Evolutionary conservation across 148 eudicot species (phyloP).

Genomic region (Pharnaceum exiguum): DNA sequence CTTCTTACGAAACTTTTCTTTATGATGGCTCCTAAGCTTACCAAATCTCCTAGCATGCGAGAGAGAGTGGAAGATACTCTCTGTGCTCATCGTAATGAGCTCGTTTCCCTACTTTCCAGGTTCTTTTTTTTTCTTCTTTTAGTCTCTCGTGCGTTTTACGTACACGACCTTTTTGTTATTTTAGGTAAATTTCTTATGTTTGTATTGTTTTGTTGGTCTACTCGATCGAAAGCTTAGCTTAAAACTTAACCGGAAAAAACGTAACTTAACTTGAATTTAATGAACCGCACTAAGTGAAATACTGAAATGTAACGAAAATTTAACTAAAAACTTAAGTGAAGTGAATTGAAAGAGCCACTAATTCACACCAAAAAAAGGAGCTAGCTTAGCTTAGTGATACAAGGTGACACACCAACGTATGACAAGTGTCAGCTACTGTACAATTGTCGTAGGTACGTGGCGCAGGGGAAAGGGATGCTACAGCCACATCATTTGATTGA

Average conservation of each 20-base stretch:
- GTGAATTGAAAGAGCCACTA: no score
- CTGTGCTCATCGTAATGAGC: conserved; percentile 75
- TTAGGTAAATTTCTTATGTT: no score
- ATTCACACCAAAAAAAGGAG: no score
- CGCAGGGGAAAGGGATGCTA: conserved; percentile 81
- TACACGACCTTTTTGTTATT: not conserved
- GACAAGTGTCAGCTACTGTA: not conserved
- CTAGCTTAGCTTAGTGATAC: no score
- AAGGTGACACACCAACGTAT: no score
- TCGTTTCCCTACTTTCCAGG: conserved; percentile 92
- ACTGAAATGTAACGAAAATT: no score
- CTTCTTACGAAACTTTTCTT: not conserved
- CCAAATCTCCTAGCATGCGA: conserved; percentile 50
- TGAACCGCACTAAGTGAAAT: no score
- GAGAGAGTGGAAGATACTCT: conserved; percentile 91
- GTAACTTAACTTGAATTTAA: no score
- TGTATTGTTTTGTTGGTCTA: not conserved
- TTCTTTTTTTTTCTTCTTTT: conserved; percentile 6
- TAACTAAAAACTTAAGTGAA: no score
- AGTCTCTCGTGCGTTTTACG: not conserved
- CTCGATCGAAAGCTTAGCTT: no score
- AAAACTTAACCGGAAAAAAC: no score
- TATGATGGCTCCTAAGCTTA: conserved; percentile 42
- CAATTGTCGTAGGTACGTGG: conserved; percentile 57
- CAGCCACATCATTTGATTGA: conserved; percentile 87